phyloP scores from a whole-genome alignment of 371 early-diverging fungal species.

The Mortierella sp. region DNA sequence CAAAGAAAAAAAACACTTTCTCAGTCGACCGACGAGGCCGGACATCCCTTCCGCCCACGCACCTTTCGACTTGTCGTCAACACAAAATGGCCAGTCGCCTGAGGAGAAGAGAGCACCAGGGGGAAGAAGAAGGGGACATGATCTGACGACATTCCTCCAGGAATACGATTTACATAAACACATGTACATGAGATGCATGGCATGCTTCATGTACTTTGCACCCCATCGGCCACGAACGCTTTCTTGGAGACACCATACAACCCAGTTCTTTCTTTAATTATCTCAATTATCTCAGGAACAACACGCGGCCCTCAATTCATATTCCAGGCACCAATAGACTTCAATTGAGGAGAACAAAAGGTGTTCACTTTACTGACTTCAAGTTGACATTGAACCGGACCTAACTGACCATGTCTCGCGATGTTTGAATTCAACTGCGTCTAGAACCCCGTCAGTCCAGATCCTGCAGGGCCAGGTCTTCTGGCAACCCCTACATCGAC shows the following conservation, averaged over 20 bases:
- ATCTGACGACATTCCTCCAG: background rate
- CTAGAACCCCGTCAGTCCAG: slow-evolving; percentile 1
- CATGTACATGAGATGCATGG: background rate
- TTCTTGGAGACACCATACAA: background rate
- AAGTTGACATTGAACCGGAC: background rate
- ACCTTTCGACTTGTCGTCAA: too few relatives aligned
- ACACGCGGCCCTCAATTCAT: background rate
- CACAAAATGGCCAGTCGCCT: background rate
- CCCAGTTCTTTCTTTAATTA: background rate
- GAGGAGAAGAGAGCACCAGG: background rate
- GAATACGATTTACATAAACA: background rate
- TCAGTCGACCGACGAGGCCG: too few relatives aligned
- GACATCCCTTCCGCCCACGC: too few relatives aligned
- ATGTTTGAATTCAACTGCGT: background rate
- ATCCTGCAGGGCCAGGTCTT: background rate
- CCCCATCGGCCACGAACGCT: background rate
- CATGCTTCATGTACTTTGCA: background rate
- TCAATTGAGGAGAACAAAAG: background rate
- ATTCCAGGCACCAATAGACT: background rate
- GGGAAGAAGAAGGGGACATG: background rate
- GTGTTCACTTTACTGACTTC: background rate
- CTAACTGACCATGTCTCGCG: background rate
- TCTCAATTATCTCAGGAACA: background rate
- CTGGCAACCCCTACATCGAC: background rate
- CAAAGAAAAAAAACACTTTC: background rate